phyloP scores from a whole-genome alignment of 495 filamentous ascomycete genomes.

The Trichocladium antarcticum region DNA sequence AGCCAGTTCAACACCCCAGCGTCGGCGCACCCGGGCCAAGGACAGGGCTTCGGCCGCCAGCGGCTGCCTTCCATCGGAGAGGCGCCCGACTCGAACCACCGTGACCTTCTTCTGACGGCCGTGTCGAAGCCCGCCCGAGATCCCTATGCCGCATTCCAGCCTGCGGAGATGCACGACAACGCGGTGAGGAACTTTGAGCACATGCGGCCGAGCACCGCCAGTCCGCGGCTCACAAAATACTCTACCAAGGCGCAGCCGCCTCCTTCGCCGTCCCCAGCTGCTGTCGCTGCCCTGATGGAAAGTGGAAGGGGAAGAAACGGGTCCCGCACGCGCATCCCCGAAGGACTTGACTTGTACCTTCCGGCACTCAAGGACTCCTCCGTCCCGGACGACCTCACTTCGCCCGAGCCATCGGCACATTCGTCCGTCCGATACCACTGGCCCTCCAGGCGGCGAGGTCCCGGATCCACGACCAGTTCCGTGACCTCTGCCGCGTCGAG shows the following conservation, averaged over 20 bases:
- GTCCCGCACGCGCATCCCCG: slow-evolving; percentile 70
- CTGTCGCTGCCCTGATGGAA: slow-evolving; percentile 42
- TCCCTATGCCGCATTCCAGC: slow-evolving; percentile 15
- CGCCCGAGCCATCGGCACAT: slow-evolving; percentile 39
- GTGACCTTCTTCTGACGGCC: slow-evolving; percentile 22
- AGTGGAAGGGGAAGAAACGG: slow-evolving; percentile 49
- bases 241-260: slow-evolving; percentile 30
- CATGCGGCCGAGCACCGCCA: slow-evolving; percentile 36
- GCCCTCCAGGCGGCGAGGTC: slow-evolving; percentile 36
- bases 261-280: slow-evolving; percentile 41
- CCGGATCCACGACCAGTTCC: slow-evolving; percentile 39
- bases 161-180: slow-evolving; percentile 8
- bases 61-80: slow-evolving; percentile 81
- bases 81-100: slow-evolving; percentile 38
- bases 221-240: slow-evolving; percentile 40
- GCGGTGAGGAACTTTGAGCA: slow-evolving; percentile 17
- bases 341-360: slow-evolving; percentile 65
- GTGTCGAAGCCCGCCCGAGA: slow-evolving; percentile 11
- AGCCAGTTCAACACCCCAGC: slow-evolving; percentile 53
- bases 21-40: slow-evolving; percentile 61
- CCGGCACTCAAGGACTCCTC: slow-evolving; percentile 47
- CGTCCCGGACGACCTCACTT: slow-evolving; percentile 40
- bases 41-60: slow-evolving; percentile 52
- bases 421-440: slow-evolving; percentile 35
- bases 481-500: slow-evolving; percentile 32